These are phyloP conservation scores for Scheffersomyces coipomensis DNA, from an alignment of 805 yeast species.

Conservation along the genomic window DNA sequence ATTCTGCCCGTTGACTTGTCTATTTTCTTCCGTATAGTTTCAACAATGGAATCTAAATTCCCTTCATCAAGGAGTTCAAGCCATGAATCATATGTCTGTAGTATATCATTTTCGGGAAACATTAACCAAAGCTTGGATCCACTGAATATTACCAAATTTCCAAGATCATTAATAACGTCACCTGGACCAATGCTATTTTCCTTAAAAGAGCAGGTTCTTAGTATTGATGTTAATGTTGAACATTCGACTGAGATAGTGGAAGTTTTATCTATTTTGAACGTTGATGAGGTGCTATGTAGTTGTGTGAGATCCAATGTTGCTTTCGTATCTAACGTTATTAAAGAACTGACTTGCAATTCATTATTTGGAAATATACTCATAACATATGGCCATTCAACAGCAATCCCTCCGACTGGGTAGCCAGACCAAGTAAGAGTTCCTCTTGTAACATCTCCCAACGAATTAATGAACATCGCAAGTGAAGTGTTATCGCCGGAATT, in stretches of 20 bases:
- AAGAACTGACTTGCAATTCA: conserved; percentile 20
- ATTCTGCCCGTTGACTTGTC: not conserved
- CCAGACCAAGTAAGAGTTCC: conserved; percentile 43
- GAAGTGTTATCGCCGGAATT: conserved; percentile 31
- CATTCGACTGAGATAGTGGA: not conserved
- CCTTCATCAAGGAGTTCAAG: not conserved
- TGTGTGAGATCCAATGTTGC: conserved; percentile 3
- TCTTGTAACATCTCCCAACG: conserved; percentile 38
- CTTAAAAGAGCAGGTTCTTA: not conserved
- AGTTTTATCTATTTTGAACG: not conserved
- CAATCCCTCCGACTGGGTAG: conserved; percentile 33
- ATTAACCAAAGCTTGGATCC: conserved; percentile 4
- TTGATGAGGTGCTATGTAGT: not conserved
- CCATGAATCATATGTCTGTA: not conserved
- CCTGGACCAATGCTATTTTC: not conserved
- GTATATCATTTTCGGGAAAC: conserved; percentile 3
- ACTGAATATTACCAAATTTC: conserved; percentile 3
- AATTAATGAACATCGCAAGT: conserved; percentile 40
- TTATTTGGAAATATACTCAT: conserved; percentile 24
- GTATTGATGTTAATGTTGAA: not conserved
- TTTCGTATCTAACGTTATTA: conserved; percentile 19
- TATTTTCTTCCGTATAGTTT: no score
- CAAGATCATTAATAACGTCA: not conserved
- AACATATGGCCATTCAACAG: conserved; percentile 35
- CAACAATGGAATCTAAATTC: not conserved